A percentile compares a stretch with the other conserved stretches of the same genome.
Conservation (phyloP, 2,329 filamentous ascomycete species). For the Fusarium sambucinum region DNA sequence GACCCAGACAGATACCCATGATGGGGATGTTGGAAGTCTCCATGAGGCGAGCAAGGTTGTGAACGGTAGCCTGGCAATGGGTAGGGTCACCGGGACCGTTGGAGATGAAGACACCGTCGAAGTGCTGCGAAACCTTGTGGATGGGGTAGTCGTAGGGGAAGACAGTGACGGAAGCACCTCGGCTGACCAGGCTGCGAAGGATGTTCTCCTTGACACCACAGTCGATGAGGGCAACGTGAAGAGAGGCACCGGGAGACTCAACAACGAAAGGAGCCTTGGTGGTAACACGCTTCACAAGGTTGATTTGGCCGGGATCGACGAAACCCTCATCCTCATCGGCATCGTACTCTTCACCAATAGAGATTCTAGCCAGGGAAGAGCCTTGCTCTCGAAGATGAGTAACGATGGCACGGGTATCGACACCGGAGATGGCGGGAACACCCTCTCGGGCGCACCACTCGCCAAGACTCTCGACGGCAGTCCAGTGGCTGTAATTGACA, state of each 20-base stretch:
- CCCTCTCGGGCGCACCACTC: slow-evolving; percentile 98
- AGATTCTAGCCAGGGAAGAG: slow-evolving; percentile 94
- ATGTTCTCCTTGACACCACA: slow-evolving; percentile 99
- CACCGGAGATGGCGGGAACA: slow-evolving; percentile 94
- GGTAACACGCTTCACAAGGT: slow-evolving; percentile 94
- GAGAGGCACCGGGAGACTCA: slow-evolving; percentile 82
- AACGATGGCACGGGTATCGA: slow-evolving; percentile 96
- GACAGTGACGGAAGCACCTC: slow-evolving; percentile 90
- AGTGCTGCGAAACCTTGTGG: slow-evolving; percentile 97
- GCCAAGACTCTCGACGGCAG: slow-evolving; percentile 91
- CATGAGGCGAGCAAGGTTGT: slow-evolving; percentile 92
- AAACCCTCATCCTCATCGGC: slow-evolving; percentile 98
- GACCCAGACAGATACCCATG: slow-evolving; percentile 97
- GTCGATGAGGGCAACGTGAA: slow-evolving; percentile 94
- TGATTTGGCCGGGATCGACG: slow-evolving; percentile 94
- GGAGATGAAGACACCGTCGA: slow-evolving; percentile 98
- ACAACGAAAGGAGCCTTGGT: slow-evolving; percentile 99
- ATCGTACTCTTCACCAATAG: slow-evolving; percentile 97
- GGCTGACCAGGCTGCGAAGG: slow-evolving; percentile 89
- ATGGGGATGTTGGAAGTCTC: slow-evolving; percentile 90
- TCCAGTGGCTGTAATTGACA: slow-evolving; percentile 97
- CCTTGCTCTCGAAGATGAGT: slow-evolving; percentile 96
- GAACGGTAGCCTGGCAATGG: slow-evolving; percentile 93
- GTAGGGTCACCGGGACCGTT: slow-evolving; percentile 98
- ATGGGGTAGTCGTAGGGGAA: slow-evolving; percentile 98